Percentiles rank a stretch among this genome's conserved stretches.
Conservation (phyloP, 805 yeast genomes). For the Phaffomyces opuntiae region DNA sequence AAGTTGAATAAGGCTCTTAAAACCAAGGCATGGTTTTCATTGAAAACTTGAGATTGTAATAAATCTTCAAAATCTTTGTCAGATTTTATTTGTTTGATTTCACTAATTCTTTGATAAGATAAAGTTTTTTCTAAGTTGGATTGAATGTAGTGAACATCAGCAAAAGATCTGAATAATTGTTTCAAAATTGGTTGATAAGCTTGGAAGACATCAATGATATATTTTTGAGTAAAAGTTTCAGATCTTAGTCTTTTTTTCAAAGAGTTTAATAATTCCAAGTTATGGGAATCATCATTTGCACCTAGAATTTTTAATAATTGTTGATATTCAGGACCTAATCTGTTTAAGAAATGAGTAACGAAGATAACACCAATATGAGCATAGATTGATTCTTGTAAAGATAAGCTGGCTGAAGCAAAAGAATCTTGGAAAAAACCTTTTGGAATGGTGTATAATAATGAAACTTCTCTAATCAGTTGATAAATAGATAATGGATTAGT, state of each 20-base stretch:
- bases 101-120: slow-evolving; percentile 80
- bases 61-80: slow-evolving; percentile 69
- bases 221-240: slow-evolving; percentile 86
- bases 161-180: slow-evolving; percentile 84
- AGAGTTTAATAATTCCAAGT: slow-evolving; percentile 69
- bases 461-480: slow-evolving; percentile 91
- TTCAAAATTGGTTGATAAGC: slow-evolving; percentile 65
- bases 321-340: slow-evolving; percentile 85
- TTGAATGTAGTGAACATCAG: slow-evolving; percentile 80
- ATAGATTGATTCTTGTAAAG: slow-evolving; percentile 90
- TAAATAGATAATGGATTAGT: slow-evolving; percentile 59
- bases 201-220: slow-evolving; percentile 70
- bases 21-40: slow-evolving; percentile 73
- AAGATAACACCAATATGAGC: slow-evolving; percentile 92
- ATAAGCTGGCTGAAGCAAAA: slow-evolving; percentile 69
- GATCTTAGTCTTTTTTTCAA: slow-evolving; percentile 86
- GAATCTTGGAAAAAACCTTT: slow-evolving; percentile 70
- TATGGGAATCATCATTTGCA: slow-evolving; percentile 48
- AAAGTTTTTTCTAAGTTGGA: slow-evolving; percentile 66
- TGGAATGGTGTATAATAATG: slow-evolving; percentile 86
- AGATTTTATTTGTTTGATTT: slow-evolving; percentile 64
- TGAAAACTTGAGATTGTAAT: slow-evolving; percentile 60
- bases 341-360: slow-evolving; percentile 88
- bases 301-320: slow-evolving; percentile 54
- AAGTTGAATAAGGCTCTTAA: slow-evolving; percentile 76